Percentiles rank a stretch among this genome's conserved stretches.
Conservation (phyloP, 148 eudicot genomes). For the Persicaria maculosa region DNA sequence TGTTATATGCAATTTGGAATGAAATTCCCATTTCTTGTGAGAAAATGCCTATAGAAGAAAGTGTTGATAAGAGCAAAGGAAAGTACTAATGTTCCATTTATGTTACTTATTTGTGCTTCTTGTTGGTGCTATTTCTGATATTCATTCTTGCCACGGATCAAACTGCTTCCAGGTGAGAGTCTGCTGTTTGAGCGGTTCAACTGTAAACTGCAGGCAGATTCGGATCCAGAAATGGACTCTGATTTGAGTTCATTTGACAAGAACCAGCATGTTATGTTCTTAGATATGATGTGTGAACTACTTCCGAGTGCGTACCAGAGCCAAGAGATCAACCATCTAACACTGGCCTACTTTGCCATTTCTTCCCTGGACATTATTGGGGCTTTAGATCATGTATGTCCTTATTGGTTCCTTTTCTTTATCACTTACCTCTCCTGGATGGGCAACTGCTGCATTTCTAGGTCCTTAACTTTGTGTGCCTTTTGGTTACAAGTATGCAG, state of each 20-base stretch:
- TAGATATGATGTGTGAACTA: slow-evolving; percentile 63
- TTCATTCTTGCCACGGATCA: neutral
- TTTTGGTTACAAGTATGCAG: neutral
- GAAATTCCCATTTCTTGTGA: too few relatives aligned
- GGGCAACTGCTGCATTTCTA: neutral
- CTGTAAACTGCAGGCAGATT: neutral
- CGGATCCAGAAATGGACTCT: neutral
- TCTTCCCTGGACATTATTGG: slow-evolving; percentile 70
- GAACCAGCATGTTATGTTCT: slow-evolving; percentile 43
- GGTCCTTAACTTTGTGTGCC: neutral
- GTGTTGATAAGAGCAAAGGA: neutral
- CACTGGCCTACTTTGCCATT: slow-evolving; percentile 78
- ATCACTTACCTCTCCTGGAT: neutral
- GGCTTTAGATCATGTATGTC: slow-evolving; percentile 45
- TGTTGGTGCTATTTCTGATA: neutral
- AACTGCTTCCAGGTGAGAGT: neutral
- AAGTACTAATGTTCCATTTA: neutral
- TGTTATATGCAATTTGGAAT: too few relatives aligned
- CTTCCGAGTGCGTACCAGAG: slow-evolving; percentile 54
- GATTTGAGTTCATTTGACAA: slow-evolving; percentile 31
- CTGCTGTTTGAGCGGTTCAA: neutral
- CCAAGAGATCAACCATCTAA: slow-evolving; percentile 84
- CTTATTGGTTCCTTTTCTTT: neutral
- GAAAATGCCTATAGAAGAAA: neutral
- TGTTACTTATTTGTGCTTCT: neutral